phyloP scores from a whole-genome alignment of 2,329 filamentous ascomycete genomes.

The Emmonsia crescens region DNA sequence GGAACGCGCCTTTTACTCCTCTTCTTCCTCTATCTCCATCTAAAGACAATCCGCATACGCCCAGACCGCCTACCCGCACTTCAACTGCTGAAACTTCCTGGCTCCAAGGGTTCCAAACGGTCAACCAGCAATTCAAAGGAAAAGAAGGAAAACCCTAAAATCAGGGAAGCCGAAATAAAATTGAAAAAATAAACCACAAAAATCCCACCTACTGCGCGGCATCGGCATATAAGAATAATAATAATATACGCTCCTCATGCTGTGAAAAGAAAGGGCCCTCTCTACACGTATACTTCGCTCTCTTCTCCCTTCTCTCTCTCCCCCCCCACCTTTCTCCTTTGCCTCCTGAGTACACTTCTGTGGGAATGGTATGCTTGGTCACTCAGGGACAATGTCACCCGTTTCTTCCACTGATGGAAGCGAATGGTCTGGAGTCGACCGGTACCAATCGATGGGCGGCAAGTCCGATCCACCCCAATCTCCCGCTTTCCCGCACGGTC shows the following conservation, averaged over 20 bases:
- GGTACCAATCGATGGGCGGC: slow-evolving; percentile 48
- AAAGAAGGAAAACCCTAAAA: background rate
- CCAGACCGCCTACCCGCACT: background rate
- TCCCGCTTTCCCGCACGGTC: slow-evolving; percentile 38
- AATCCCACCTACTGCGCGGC: background rate
- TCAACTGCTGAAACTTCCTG: background rate
- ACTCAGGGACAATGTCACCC: slow-evolving; percentile 68
- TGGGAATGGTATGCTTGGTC: slow-evolving; percentile 46
- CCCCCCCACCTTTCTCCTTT: background rate
- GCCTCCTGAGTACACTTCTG: background rate
- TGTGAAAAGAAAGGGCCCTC: background rate
- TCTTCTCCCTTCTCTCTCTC: background rate
- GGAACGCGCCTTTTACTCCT: background rate
- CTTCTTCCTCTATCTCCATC: background rate
- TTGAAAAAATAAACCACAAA: too few relatives aligned
- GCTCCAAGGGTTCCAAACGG: background rate
- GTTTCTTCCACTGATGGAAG: slow-evolving; percentile 73
- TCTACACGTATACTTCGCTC: background rate
- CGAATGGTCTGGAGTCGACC: slow-evolving; percentile 65
- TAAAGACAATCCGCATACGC: background rate
- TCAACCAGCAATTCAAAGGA: background rate
- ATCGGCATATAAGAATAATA: background rate
- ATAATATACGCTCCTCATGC: background rate
- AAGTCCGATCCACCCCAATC: slow-evolving; percentile 32
- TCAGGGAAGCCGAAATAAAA: background rate